These are phyloP conservation scores for Musa acuminata DNA, from an alignment of 176 grass and related monocot species.

Conservation along the genomic window DNA sequence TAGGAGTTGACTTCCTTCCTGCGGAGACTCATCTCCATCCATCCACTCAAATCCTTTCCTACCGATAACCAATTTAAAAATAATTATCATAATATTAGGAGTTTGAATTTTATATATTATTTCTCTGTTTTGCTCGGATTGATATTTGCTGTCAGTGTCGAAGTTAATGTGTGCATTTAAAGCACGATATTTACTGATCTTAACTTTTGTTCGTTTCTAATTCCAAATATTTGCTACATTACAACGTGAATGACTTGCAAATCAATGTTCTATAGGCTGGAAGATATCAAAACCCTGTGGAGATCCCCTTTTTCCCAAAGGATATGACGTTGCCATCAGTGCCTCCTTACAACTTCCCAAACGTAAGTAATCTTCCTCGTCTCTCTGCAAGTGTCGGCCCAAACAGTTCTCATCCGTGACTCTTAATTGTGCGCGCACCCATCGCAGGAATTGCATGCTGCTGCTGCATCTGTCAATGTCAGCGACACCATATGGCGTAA, in stretches of 20 bases:
- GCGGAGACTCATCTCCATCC: no score
- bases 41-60: no score
- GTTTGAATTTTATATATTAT: no score
- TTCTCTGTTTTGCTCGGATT: no score
- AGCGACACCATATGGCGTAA: conserved; percentile 4
- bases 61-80: no score
- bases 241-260: background rate
- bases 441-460: conserved; percentile 14
- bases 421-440: background rate
- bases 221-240: no score
- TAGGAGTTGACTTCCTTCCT: background rate
- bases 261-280: conserved; percentile 1
- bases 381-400: background rate
- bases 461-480: conserved; percentile 18
- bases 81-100: no score
- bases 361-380: background rate
- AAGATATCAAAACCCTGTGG: conserved; percentile 18
- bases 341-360: conserved; percentile 13
- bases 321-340: conserved; percentile 1
- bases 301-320: conserved; percentile 15
- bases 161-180: no score
- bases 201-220: no score
- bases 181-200: no score
- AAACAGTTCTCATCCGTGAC: background rate
- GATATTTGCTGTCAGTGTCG: no score